Evolutionary conservation across 1,139 yeast genomes (phyloP).

Genomic region (Ashbya aceris): DNA sequence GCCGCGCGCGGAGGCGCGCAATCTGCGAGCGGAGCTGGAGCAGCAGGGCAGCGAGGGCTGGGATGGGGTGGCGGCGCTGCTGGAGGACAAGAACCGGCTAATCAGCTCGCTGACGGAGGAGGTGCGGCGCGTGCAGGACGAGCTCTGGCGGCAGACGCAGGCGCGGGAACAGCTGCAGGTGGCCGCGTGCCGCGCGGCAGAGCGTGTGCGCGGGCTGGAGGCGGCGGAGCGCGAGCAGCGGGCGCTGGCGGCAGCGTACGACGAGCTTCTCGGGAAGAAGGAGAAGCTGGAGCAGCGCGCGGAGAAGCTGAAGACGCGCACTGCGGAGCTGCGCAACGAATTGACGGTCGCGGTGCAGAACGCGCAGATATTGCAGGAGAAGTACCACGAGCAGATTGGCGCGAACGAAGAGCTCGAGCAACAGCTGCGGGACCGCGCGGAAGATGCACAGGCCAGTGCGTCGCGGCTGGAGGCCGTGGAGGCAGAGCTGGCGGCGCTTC

Average conservation of each 20-base stretch:
- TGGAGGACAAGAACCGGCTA: slow-evolving; percentile 14
- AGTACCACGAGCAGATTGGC: slow-evolving; percentile 18
- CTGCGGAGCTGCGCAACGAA: slow-evolving; percentile 16
- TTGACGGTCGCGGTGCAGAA: slow-evolving; percentile 25
- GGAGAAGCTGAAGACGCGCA: slow-evolving; percentile 6
- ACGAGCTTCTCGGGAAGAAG: slow-evolving; percentile 32
- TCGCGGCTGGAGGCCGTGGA: slow-evolving; percentile 4
- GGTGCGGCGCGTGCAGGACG: slow-evolving; percentile 1
- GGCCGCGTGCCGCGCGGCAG: background rate
- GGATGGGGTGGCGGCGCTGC: background rate
- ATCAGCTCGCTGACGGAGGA: slow-evolving; percentile 33
- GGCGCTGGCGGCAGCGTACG: slow-evolving; percentile 5
- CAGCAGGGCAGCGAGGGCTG: background rate
- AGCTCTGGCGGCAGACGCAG: background rate
- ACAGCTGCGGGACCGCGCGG: slow-evolving; percentile 4
- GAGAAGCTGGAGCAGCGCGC: slow-evolving; percentile 21
- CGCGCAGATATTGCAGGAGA: slow-evolving; percentile 25
- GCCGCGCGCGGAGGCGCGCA: background rate
- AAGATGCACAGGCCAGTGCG: slow-evolving; percentile 2
- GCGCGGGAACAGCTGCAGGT: slow-evolving; percentile 3
- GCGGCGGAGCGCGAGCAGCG: background rate
- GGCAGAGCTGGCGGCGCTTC: slow-evolving; percentile 1
- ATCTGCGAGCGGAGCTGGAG: background rate
- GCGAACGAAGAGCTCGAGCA: slow-evolving; percentile 7
- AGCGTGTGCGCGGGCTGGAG: background rate